Base-by-base conservation (phyloP, 768 basidiomycete genomes). In the Scleroderma bovista region DNA sequence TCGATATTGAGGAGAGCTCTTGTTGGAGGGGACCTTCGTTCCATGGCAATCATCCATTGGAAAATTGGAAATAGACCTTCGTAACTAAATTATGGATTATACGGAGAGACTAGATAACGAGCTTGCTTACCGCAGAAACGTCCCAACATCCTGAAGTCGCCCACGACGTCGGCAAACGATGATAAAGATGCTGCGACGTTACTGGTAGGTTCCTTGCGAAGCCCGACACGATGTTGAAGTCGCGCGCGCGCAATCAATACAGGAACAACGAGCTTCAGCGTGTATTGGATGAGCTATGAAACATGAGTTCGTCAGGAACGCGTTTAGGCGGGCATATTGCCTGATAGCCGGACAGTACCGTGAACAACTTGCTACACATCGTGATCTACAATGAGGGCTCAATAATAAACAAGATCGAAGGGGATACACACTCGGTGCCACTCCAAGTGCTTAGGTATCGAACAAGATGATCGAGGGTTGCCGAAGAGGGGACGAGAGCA, bases 381-480 rank as follows among this genome's bases (percentile, higher is more conserved):
- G 26, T 47, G 33, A 52, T 45, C 24, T 37, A 44, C 44, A 31
- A 49, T 57, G 45, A 57, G 64, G 45, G 36, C 23, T 36, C 19
- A 40, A 41, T 34, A 40, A 38, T 34, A 40, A 51, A 24, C 33
- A 20, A 59, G 52, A 48, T 44, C 44, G 42, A 55, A 23, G 52
- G 33, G 31, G 26, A 54, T 54, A 81, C 81, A 65, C 72, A 90
- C 89, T 93, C 90, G 79, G 80, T 88, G 23, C 89, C 89, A 63
- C 81, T 84, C 86, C 87, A 91, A 58, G 88, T 88, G 48, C 84
- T 81, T 46, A 92, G 72, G 61, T 81, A 90, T 59, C 86, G 74
- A 34, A 88, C 75, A 9, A 88, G 72, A 65, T 89, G 88, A 58
- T 89, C 75, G 39, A 92, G 64, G 6, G 75, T 80, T 53, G 81